phyloP scores from a whole-genome alignment of 2,329 filamentous ascomycete species.

The Phyllosticta citribraziliensis region DNA sequence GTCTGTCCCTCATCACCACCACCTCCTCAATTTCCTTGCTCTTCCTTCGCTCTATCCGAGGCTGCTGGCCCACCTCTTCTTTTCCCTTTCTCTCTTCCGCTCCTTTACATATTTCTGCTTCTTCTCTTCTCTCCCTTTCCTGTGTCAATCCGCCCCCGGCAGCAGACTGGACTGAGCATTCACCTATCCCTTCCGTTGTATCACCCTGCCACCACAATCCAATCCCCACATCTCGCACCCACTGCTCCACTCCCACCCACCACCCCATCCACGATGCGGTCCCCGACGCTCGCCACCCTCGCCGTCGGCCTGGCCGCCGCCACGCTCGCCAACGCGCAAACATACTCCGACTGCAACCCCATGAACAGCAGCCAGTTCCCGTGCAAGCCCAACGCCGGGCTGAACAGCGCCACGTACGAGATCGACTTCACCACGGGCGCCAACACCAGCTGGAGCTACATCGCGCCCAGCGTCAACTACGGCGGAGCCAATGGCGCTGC shows the following conservation, averaged over 20 bases:
- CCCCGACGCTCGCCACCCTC: background rate
- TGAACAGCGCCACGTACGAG: constrained; percentile 26
- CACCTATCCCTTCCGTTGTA: background rate
- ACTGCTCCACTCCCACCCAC: background rate
- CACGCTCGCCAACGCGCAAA: constrained; percentile 28
- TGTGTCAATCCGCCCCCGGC: too few species aligned
- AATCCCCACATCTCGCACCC: background rate
- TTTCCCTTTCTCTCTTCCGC: background rate
- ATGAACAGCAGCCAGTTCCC: constrained; percentile 27
- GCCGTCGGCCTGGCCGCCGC: constrained; percentile 8
- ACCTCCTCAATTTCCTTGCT: background rate
- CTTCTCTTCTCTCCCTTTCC: background rate
- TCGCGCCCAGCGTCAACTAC: constrained; percentile 35
- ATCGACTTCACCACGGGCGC: constrained; percentile 36
- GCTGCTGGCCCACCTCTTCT: background rate
- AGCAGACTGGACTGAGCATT: background rate
- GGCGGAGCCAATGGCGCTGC: constrained; percentile 32
- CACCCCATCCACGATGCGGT: constrained; percentile 4
- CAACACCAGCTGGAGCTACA: constrained; percentile 29
- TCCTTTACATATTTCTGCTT: background rate
- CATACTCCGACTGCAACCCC: constrained; percentile 37
- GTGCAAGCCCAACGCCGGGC: constrained; percentile 36
- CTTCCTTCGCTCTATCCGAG: background rate
- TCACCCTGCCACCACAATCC: background rate
- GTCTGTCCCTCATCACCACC: background rate